These are phyloP conservation scores for Yamadazyma laniorum DNA, from an alignment of 805 yeast species.

Conservation along the genomic window DNA sequence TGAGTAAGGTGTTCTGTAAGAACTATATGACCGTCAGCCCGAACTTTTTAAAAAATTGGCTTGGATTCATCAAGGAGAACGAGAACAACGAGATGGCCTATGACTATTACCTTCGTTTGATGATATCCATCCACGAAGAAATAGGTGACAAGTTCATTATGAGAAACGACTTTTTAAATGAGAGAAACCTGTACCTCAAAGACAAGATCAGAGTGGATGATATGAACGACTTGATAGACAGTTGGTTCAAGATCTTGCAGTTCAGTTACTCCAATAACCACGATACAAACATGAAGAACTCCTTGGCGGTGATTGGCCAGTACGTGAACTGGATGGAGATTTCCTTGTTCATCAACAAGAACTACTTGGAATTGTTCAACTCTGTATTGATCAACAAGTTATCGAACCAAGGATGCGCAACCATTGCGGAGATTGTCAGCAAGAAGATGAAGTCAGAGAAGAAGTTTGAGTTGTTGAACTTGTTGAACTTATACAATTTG, in stretches of 20 bases:
- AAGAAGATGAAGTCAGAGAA: conserved; percentile 77
- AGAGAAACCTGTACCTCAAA: conserved; percentile 69
- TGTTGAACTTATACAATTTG: conserved; percentile 64
- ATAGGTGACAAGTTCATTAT: conserved; percentile 88
- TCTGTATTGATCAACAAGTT: conserved; percentile 7
- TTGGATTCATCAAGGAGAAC: conserved; percentile 18
- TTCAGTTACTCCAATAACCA: conserved; percentile 37
- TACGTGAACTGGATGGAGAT: conserved; percentile 94
- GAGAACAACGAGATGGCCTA: conserved; percentile 36
- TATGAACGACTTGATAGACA: conserved; percentile 58
- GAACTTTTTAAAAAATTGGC: conserved; percentile 31
- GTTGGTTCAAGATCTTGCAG: conserved; percentile 64
- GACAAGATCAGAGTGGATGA: conserved; percentile 80
- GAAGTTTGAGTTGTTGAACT: conserved; percentile 64
- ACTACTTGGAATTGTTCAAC: conserved; percentile 45
- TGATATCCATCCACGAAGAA: conserved; percentile 78
- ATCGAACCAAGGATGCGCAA: conserved; percentile 49
- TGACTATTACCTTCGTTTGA: conserved; percentile 74
- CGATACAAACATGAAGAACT: conserved; percentile 41
- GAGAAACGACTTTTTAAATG: conserved; percentile 60
- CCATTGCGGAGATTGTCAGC: conserved; percentile 62
- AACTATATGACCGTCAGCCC: conserved; percentile 35
- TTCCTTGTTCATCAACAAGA: conserved; percentile 61
- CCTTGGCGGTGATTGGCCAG: conserved; percentile 69
- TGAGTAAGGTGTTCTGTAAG: conserved; percentile 34